Percentiles rank a stretch among this genome's conserved stretches.
Evolutionary conservation across 345 rosid species (phyloP).

Genomic region (Excoecaria agallocha): DNA sequence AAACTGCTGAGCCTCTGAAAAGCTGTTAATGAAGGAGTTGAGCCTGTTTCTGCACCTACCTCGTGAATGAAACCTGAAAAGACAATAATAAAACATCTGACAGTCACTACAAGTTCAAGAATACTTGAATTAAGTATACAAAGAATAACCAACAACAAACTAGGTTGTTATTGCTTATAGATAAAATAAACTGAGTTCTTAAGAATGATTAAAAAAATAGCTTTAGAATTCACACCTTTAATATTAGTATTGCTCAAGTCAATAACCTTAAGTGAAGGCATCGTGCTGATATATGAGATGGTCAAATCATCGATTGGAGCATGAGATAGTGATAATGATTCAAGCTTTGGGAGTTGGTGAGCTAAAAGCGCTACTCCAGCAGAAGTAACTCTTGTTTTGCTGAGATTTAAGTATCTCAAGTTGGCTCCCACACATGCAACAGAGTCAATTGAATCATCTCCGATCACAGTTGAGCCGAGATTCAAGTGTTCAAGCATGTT

Average conservation of each 20-base stretch:
- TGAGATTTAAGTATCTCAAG: conserved; percentile 61
- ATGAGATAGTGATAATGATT: conserved; percentile 53
- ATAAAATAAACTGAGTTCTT: neutral
- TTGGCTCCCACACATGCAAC: conserved; percentile 55
- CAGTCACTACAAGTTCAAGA: neutral
- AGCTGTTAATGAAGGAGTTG: conserved; percentile 42
- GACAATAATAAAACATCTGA: conserved; percentile 14
- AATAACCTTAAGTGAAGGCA: conserved; percentile 56
- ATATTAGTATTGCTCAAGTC: conserved; percentile 72
- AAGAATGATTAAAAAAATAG: neutral
- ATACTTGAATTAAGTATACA: neutral
- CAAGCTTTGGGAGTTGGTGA: conserved; percentile 64
- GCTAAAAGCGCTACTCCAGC: conserved; percentile 57
- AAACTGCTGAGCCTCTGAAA: conserved; percentile 48
- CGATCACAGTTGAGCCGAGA: conserved; percentile 54
- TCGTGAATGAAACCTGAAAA: conserved; percentile 54
- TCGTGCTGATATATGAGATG: conserved; percentile 50
- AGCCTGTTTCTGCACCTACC: conserved; percentile 32
- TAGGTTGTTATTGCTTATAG: neutral
- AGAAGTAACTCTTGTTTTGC: conserved; percentile 67
- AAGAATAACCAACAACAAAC: neutral
- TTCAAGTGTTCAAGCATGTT: conserved; percentile 63
- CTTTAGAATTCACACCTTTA: conserved; percentile 46
- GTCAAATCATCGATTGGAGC: conserved; percentile 60
- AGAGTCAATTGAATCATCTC: conserved; percentile 63